A percentile compares a stretch with the other conserved stretches of the same genome.
Conservation (phyloP, 768 basidiomycete genomes). For the Xerocomus spinulosus region DNA sequence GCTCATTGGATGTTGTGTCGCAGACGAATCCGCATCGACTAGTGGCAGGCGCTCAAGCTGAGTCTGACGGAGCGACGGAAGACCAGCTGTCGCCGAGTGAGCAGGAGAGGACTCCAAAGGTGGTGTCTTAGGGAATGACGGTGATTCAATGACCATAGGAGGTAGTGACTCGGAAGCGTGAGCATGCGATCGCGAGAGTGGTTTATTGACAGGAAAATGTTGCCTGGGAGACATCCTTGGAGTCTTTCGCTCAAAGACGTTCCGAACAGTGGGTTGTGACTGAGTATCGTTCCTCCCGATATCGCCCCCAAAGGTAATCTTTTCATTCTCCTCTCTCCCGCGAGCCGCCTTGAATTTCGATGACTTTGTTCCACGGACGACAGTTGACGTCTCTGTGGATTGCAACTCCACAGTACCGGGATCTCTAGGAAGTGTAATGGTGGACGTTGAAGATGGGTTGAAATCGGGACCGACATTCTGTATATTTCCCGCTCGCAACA, state of each 20-base stretch:
- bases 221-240: slow-evolving; percentile 7
- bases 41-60: slow-evolving; percentile 23
- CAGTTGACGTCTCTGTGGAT: not conserved
- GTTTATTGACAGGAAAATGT: slow-evolving; percentile 16
- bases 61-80: slow-evolving; percentile 15
- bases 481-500: slow-evolving; percentile 47
- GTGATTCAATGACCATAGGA: slow-evolving; percentile 16
- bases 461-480: slow-evolving; percentile 52
- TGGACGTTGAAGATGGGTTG: slow-evolving; percentile 5
- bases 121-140: slow-evolving; percentile 13
- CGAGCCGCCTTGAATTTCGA: slow-evolving; percentile 46
- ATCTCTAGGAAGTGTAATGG: not conserved
- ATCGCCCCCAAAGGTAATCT: slow-evolving; percentile 20
- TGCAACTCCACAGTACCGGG: not conserved
- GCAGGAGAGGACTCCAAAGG: not conserved
- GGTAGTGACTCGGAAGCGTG: slow-evolving; percentile 4
- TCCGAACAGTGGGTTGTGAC: slow-evolving; percentile 29
- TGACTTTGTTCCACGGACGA: slow-evolving; percentile 30
- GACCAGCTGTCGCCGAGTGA: slow-evolving; percentile 8
- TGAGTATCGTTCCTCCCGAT: slow-evolving; percentile 30
- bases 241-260: slow-evolving; percentile 24
- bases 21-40: slow-evolving; percentile 3
- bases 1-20: slow-evolving; percentile 9
- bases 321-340: not conserved
- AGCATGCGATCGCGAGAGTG: slow-evolving; percentile 3